Evolutionary conservation across 495 filamentous ascomycete genomes (phyloP).

Genomic region (Aeminium ludgeri): DNA sequence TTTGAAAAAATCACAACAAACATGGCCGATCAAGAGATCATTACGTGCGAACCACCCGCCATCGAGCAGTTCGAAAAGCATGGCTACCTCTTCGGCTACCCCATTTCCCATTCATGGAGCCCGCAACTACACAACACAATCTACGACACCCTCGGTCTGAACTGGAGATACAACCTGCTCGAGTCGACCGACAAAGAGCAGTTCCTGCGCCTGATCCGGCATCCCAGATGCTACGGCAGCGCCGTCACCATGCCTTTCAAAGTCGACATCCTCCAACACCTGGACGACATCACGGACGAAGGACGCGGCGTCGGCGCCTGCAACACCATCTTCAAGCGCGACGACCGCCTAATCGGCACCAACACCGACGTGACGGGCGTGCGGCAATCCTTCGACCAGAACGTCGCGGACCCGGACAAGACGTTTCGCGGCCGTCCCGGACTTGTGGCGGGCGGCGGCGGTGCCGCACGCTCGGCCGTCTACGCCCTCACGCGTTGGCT

Average conservation of each 20-base stretch:
- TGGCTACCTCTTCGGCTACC: conserved; percentile 41
- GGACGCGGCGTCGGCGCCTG: conserved; percentile 50
- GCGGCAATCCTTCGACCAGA: conserved; percentile 48
- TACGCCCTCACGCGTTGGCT: conserved; percentile 53
- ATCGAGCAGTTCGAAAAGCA: conserved; percentile 29
- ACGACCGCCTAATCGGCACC: conserved; percentile 41
- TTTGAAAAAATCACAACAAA: conserved; percentile 1
- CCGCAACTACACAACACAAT: conserved; percentile 51
- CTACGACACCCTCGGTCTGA: conserved; percentile 39
- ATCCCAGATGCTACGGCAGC: conserved; percentile 36
- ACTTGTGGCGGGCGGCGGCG: conserved; percentile 49
- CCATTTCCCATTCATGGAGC: conserved; percentile 50
- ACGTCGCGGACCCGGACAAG: conserved; percentile 28
- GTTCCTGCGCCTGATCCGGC: conserved; percentile 33
- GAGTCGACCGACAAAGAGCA: conserved; percentile 36
- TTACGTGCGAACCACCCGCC: conserved; percentile 4
- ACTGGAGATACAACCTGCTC: conserved; percentile 44
- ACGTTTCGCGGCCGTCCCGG: conserved; percentile 39
- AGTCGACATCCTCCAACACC: conserved; percentile 47
- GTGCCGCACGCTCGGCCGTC: conserved; percentile 45
- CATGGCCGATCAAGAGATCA: background rate
- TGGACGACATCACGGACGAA: conserved; percentile 52
- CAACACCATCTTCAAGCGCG: conserved; percentile 54
- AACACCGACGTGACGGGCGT: conserved; percentile 66
- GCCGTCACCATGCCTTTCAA: conserved; percentile 67